Evolutionary conservation across 176 grass and related monocot genomes (phyloP), one percentile per base, ranked within the genome.

Genomic region (Oryza rufipogon): DNA sequence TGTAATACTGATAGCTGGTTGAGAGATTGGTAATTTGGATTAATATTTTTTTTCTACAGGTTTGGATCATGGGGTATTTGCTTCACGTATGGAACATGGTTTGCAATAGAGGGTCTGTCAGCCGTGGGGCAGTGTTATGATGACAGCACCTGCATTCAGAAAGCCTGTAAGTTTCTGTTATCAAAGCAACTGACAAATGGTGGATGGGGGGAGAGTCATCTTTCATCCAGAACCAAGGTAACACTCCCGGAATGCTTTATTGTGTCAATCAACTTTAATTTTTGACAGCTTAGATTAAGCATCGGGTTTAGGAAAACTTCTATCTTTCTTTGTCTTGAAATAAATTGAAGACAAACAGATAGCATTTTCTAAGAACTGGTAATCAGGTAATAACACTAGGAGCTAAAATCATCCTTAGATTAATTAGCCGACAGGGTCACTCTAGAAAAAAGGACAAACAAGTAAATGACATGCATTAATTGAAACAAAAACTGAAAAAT

Each of bases 161-260:
- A 81, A 61, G 90, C 79, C 70, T 95, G 92, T 63, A 72, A 91
- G 19, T 95, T 92, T 52, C 75, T 95, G n/a, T 76, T 95, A 45
- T 88, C 87, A 66, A 95, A 95, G 45, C 92, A 95, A 44, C 56
- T 90, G 2, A 30, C 6, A 10, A 85, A 89, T 74, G 90, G 92
- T 77, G 92, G 92, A 48, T 95, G 92, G 92, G 90, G 92, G 11
- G 92, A 92, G 76, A 95, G 93, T 41, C 84, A 92, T 87, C 90
- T 90, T 88, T 92, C 93, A 86, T 95, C 85, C 25, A 79, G 74
- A 82, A 86, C 84, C 49, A 90, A 90, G 88, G 88, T 90, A 74
- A 74, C 34, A 36, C 4, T 36, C 34, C 9, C 58, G 7, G 25
- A 38, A 82, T 73, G 19, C 30, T 67, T 78, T 78, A 38, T 77